These are phyloP conservation scores for Grammothele lineata DNA, from an alignment of 768 basidiomycete species.

Conservation along the genomic window DNA sequence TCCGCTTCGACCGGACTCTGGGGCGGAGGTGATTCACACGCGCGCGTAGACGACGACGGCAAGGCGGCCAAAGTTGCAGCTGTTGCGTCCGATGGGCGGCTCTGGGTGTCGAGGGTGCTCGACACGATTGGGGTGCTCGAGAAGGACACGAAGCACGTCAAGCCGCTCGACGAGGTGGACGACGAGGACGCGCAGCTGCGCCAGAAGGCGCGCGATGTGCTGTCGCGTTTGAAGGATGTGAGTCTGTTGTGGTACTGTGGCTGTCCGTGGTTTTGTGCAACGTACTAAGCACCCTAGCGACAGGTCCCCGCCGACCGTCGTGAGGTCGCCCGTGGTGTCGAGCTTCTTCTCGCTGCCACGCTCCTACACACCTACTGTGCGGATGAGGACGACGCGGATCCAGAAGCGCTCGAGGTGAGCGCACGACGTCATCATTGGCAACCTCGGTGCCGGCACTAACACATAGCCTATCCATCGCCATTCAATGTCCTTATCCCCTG, in stretches of 20 bases:
- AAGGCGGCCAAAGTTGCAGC: slow-evolving; percentile 53
- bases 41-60: slow-evolving; percentile 33
- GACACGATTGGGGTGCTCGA: slow-evolving; percentile 52
- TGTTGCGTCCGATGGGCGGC: slow-evolving; percentile 65
- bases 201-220: slow-evolving; percentile 38
- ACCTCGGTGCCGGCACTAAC: no score
- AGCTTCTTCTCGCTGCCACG: slow-evolving; percentile 66
- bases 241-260: background rate
- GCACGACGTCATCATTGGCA: slow-evolving; percentile 2
- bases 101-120: slow-evolving; percentile 74
- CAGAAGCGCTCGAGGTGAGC: slow-evolving; percentile 59
- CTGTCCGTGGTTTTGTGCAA: background rate
- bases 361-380: slow-evolving; percentile 71
- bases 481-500: slow-evolving; percentile 1
- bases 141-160: slow-evolving; percentile 65
- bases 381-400: slow-evolving; percentile 44
- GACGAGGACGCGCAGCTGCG: slow-evolving; percentile 50
- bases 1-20: no score
- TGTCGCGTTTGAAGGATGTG: slow-evolving; percentile 44
- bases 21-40: background rate
- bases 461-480: background rate
- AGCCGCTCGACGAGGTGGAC: slow-evolving; percentile 45
- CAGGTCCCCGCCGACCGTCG: slow-evolving; percentile 37
- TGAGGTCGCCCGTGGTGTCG: slow-evolving; percentile 63
- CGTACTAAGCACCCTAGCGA: background rate